phyloP scores from a whole-genome alignment of 192 early-diverging fungal genomes.

The Helicostylum pulchrum region DNA sequence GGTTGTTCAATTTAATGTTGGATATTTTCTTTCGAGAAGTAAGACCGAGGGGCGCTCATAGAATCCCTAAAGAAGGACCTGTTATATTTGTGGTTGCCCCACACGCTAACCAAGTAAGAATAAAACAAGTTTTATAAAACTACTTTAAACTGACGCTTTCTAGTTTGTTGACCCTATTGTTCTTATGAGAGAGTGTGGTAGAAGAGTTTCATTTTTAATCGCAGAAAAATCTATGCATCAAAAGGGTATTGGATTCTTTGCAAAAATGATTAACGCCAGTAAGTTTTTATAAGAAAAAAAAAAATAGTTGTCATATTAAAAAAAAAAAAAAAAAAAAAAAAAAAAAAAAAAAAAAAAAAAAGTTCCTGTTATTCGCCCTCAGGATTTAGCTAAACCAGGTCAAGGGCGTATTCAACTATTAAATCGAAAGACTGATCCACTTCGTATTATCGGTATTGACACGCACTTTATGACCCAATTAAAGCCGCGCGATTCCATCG shows the following conservation, averaged over 20 bases:
- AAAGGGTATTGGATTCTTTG: conserved; percentile 80
- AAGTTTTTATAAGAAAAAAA: conserved; percentile 31
- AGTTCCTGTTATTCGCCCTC: conserved; percentile 91
- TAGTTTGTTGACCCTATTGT: conserved; percentile 95
- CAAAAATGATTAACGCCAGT: conserved; percentile 73
- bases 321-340: conserved; percentile 18
- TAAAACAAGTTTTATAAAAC: neutral
- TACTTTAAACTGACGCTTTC: conserved; percentile 4
- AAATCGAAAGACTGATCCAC: conserved; percentile 64
- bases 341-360: no score
- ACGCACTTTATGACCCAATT: conserved; percentile 71
- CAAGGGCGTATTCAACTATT: conserved; percentile 66
- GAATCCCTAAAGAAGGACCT: conserved; percentile 82
- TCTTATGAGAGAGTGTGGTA: conserved; percentile 74
- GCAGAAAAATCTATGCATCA: conserved; percentile 90
- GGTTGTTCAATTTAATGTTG: conserved; percentile 65
- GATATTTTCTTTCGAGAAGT: conserved; percentile 91
- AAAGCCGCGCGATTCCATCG: conserved; percentile 58
- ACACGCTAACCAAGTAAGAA: conserved; percentile 68
- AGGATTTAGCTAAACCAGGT: conserved; percentile 80
- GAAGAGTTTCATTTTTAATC: conserved; percentile 75
- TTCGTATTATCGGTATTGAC: conserved; percentile 64
- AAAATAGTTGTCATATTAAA: conserved; percentile 10
- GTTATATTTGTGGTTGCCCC: conserved; percentile 90
- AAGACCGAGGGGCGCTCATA: conserved; percentile 73